Evolutionary conservation across 208 protist species (phyloP), one percentile per base, ranked within the genome.

Genomic region (Leptomonas seymouri): DNA sequence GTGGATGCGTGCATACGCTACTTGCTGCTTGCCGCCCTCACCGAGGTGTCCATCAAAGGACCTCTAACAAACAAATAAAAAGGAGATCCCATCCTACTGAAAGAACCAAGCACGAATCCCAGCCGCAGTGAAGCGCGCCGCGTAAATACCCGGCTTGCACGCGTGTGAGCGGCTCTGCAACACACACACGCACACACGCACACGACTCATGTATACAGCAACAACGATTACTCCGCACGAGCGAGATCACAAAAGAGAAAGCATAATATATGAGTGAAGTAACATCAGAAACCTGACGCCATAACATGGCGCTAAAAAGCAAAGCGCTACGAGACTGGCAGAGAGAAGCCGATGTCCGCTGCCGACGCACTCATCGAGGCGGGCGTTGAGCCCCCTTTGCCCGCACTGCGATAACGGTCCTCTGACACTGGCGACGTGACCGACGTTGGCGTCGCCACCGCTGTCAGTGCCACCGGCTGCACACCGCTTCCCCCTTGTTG

Each of bases 271-370:
- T 2, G 12, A 16, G 44, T 16, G 12, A 18, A 3, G 44, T 48
- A 16, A n/a, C n/a, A n/a, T n/a, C n/a, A n/a, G n/a, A n/a, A n/a
- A n/a, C n/a, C n/a, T n/a, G n/a, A n/a, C n/a, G n/a, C n/a, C n/a
- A n/a, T n/a, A n/a, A n/a, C n/a, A n/a, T n/a, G n/a, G n/a, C n/a
- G n/a, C n/a, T n/a, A n/a, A n/a, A n/a, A n/a, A n/a, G n/a, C n/a
- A n/a, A n/a, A n/a, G n/a, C n/a, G n/a, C n/a, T 62, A 50, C n/a
- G 34, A 62, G 9, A 62, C 34, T 21, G 46, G 61, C n/a, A 57
- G 15, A 2, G 27, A 56, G 2, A 1, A 11, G n/a, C 30, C 61
- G 5, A 48, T 23, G 34, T 67, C 61, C 7, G 34, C 61, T 2
- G 15, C 61, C 5, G 61, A 67, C 7, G 44, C 7, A 1, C 49